Conservation (phyloP, 495 filamentous ascomycete species). For the Penicillium parvum region DNA sequence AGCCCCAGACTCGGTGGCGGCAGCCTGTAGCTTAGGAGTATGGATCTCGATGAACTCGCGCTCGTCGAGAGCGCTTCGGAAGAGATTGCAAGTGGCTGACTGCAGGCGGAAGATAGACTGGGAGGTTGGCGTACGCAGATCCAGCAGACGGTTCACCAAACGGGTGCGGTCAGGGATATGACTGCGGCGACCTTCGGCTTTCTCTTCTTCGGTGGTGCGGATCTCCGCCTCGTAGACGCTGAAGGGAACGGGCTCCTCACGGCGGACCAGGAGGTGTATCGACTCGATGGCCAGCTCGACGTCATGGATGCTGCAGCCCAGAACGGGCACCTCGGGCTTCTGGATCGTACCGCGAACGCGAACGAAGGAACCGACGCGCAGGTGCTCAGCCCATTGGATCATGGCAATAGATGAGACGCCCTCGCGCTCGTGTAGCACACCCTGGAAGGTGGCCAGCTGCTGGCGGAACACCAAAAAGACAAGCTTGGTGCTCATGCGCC, state of each 20-base stretch:
- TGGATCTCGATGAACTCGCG: conserved; percentile 84
- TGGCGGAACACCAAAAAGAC: conserved; percentile 85
- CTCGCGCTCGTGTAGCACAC: conserved; percentile 55
- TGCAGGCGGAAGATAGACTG: conserved; percentile 81
- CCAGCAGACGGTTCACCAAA: conserved; percentile 77
- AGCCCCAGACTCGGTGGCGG: conserved; percentile 84
- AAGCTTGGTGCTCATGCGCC: conserved; percentile 84
- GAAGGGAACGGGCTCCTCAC: conserved; percentile 57
- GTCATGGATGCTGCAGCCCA: conserved; percentile 54
- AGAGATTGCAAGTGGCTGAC: conserved; percentile 71
- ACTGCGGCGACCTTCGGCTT: conserved; percentile 40
- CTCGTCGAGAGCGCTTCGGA: conserved; percentile 66
- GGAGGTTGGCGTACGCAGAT: conserved; percentile 78
- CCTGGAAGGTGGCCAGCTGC: conserved; percentile 73
- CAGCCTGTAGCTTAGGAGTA: conserved; percentile 80
- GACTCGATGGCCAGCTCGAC: conserved; percentile 46
- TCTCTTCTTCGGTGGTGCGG: conserved; percentile 41
- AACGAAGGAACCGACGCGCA: conserved; percentile 64
- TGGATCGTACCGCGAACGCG: conserved; percentile 61
- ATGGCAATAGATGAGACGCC: conserved; percentile 53
- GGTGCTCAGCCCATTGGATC: conserved; percentile 64
- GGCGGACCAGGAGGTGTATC: conserved; percentile 50
- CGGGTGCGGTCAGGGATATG: conserved; percentile 70
- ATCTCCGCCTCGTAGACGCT: conserved; percentile 62
- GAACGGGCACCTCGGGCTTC: conserved; percentile 53